These are phyloP conservation scores for Ramalina intermedia DNA, from an alignment of 495 filamentous ascomycete species.

Conservation along the genomic window DNA sequence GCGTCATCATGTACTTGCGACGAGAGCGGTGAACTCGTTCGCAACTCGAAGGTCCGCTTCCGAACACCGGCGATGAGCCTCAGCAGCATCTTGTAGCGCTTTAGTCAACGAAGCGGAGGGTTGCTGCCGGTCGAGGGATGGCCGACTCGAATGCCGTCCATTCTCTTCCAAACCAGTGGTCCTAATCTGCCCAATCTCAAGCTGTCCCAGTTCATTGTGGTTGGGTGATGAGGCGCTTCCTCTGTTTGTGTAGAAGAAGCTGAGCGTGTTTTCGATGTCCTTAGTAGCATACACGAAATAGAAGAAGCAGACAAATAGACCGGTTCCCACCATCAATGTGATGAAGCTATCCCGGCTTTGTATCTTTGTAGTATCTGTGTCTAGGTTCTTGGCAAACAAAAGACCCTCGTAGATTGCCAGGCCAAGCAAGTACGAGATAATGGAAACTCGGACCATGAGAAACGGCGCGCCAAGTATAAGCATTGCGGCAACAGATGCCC, in stretches of 20 bases:
- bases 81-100: constrained; percentile 6
- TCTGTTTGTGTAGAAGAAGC: background rate
- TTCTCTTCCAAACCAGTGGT: no score
- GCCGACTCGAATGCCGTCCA: background rate
- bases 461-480: constrained; percentile 7
- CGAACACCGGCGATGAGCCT: constrained; percentile 5
- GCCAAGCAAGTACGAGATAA: constrained; percentile 5
- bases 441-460: constrained; percentile 7
- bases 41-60: constrained; percentile 5
- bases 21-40: background rate
- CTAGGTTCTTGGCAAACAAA: constrained; percentile 1
- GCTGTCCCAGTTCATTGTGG: no score
- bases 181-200: no score
- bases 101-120: background rate
- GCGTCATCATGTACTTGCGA: no score
- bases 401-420: constrained; percentile 12
- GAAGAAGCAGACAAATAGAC: background rate
- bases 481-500: constrained; percentile 2
- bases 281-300: background rate
- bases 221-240: background rate
- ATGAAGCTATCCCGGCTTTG: constrained; percentile 11
- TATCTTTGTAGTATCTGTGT: background rate
- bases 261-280: constrained; percentile 1
- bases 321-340: constrained; percentile 1
- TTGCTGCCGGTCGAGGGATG: background rate